Base-by-base conservation (phyloP, 176 grass and related monocot species). In the Chloris gayana region DNA sequence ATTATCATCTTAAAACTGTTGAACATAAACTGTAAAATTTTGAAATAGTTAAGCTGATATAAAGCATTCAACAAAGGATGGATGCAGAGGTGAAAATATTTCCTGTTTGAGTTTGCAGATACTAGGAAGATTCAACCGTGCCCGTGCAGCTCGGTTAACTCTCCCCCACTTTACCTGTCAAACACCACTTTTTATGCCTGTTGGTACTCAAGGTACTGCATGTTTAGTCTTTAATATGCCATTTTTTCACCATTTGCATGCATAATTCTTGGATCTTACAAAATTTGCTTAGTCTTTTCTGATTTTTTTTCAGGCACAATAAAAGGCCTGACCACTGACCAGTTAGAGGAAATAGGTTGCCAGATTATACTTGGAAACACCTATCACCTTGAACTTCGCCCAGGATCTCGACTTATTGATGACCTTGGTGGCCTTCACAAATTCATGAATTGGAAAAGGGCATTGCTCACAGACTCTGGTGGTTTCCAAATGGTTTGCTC, bases 361-460 rank as follows among this genome's bases (percentile, higher is more conserved):
- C 95, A 98, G 83, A 93, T 98, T 64, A 93, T 98, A 84, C 92
- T 98, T 77, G 95, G 95, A 75, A 98, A 98, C 86, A 98, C 95
- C 51, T 98, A 98, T 41, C 95, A 98, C 64, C 95, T 98, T 74
- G 92, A 89, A 77, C 88, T 98, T 50, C 92, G 95, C 67, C 95
- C 92, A 79, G 92, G 95, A 72, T 89, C 92, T 83, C 83, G 85
- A 84, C 84, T 98, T 81, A 93, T 98, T 70, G 90, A 94, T 88
- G 92, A 98, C 21, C 81, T 95, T 67, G 95, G 95, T 51, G 92
- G 95, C 66, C 95, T 98, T 82, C 95, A 98, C 70, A 98, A 88
- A 80, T 93, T 98, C 84, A 98, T 98, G 95, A 98, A 95, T 85
- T 98, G 95, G 95, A 94, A 98, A 85, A 91, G 95, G 76, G 92